Conservation (phyloP, 169 alveolate genomes). For the Babesia sp. region DNA sequence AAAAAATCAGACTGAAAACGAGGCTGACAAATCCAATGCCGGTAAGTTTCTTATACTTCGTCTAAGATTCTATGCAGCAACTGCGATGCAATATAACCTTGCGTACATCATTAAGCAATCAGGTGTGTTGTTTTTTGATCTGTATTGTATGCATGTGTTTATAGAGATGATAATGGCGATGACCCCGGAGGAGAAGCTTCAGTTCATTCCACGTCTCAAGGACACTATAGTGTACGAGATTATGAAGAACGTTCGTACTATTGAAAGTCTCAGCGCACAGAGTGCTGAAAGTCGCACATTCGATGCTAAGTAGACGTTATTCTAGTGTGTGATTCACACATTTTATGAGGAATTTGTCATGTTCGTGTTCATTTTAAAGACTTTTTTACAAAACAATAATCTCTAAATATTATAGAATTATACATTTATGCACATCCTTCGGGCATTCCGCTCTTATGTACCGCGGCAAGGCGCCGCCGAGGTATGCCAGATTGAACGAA, state of each 20-base stretch:
- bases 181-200: conserved; percentile 69
- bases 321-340: not conserved
- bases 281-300: not conserved
- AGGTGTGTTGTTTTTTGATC: conserved; percentile 5
- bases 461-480: not conserved
- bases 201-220: conserved; percentile 65
- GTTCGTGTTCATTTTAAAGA: not conserved
- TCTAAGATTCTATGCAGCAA: not conserved
- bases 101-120: conserved; percentile 43
- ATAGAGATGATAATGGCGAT: conserved; percentile 65
- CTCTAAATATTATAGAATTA: too few relatives aligned
- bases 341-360: not conserved
- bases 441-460: not conserved
- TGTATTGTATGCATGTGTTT: not conserved
- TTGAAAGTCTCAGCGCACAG: conserved; percentile 30
- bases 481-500: not conserved
- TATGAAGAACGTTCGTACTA: conserved; percentile 33
- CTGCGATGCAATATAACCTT: conserved; percentile 19
- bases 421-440: too few relatives aligned
- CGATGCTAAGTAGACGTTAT: too few relatives aligned
- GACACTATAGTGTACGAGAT: conserved; percentile 63
- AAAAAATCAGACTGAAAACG: not conserved
- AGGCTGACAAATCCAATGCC: not conserved
- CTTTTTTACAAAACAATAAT: too few relatives aligned
- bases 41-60: not conserved